Percentiles rank a stretch among this genome's conserved stretches.
Conservation (phyloP, 176 grass and related monocot genomes). For the Oryza meyeriana region DNA sequence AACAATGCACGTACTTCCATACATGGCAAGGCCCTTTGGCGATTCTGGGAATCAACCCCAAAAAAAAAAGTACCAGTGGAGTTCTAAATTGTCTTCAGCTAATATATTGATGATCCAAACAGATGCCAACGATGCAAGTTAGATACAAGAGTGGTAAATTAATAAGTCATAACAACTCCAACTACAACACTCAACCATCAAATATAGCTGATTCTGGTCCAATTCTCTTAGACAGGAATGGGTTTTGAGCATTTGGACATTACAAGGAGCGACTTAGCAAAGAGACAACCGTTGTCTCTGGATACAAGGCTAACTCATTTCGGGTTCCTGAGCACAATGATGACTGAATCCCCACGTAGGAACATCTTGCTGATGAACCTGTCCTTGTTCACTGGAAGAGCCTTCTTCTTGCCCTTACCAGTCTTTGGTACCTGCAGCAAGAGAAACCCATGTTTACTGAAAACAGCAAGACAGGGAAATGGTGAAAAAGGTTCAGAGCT, state of each 20-base stretch:
- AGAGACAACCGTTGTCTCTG: background rate
- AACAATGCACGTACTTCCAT: background rate
- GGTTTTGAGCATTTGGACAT: background rate
- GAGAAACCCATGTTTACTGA: background rate
- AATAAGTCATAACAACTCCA: background rate
- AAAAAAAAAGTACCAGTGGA: background rate
- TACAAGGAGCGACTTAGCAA: slow-evolving; percentile 14
- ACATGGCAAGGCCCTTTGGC: background rate
- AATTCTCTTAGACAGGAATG: background rate
- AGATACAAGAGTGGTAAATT: slow-evolving; percentile 17
- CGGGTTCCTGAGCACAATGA: slow-evolving; percentile 84
- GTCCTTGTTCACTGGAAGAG: slow-evolving; percentile 92
- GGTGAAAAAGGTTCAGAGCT: background rate
- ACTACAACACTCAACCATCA: slow-evolving; percentile 21
- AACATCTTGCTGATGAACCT: slow-evolving; percentile 99
- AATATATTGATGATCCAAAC: slow-evolving; percentile 12
- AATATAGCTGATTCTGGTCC: background rate
- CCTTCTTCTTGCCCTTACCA: slow-evolving; percentile 99
- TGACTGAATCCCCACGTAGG: slow-evolving; percentile 86
- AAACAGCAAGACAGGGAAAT: background rate
- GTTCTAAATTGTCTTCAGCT: background rate
- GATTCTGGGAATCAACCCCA: background rate
- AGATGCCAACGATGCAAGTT: slow-evolving; percentile 12
- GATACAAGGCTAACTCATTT: slow-evolving; percentile 45
- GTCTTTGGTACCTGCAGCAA: slow-evolving; percentile 67